Evolutionary conservation across 2,329 filamentous ascomycete genomes (phyloP).

Genomic region (Clonostachys rhizophaga): DNA sequence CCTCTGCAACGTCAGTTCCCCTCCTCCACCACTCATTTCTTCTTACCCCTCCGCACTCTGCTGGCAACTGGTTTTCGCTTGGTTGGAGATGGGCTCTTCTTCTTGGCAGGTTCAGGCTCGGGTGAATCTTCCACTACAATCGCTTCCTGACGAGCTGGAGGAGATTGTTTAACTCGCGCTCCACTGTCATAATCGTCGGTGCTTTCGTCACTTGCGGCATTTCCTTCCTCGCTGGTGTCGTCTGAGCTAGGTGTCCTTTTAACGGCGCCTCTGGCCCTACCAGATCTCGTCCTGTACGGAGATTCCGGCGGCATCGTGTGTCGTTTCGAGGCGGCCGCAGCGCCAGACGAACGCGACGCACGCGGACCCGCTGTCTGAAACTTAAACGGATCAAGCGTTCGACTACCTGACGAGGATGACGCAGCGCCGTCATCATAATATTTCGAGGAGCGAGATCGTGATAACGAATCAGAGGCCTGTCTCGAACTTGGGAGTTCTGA

Average conservation of each 20-base stretch:
- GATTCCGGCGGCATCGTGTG: conserved; percentile 7
- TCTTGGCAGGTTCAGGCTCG: conserved; percentile 23
- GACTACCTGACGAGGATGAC: conserved; percentile 18
- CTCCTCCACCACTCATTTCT: conserved; percentile 14
- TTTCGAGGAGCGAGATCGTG: conserved; percentile 23
- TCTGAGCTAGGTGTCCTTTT: conserved; percentile 12
- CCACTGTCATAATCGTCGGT: conserved; percentile 29
- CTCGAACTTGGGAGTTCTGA: conserved; percentile 12
- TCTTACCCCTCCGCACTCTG: conserved; percentile 18
- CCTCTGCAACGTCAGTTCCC: no score
- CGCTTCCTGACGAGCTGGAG: conserved; percentile 17
- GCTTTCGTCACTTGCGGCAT: conserved; percentile 17
- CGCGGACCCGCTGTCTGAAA: conserved; percentile 44
- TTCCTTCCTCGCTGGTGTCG: conserved; percentile 22
- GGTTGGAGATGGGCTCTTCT: conserved; percentile 32
- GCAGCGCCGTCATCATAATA: conserved; percentile 22
- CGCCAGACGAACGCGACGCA: conserved; percentile 22
- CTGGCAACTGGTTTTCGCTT: conserved; percentile 30
- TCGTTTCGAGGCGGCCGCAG: conserved; percentile 25
- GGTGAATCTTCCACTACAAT: conserved; percentile 31
- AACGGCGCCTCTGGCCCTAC: conserved; percentile 20
- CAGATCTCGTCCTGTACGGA: conserved; percentile 22
- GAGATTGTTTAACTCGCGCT: conserved; percentile 16
- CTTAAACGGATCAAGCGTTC: conserved; percentile 41
- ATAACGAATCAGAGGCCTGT: conserved; percentile 37